Base-by-base conservation (phyloP, 2,329 filamentous ascomycete species). In the Didymella pomorum region DNA sequence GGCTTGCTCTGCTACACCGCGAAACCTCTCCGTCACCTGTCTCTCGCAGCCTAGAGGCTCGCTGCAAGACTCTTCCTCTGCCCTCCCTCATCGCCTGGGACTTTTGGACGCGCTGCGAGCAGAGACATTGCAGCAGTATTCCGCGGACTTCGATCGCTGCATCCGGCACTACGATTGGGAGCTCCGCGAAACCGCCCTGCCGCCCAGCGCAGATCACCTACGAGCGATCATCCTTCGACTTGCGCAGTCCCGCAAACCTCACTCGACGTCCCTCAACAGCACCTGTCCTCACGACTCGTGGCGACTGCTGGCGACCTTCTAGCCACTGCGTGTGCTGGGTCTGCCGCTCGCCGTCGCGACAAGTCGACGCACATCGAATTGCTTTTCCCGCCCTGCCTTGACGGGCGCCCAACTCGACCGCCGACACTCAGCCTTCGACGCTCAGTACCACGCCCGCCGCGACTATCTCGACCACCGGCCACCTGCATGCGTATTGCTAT, bases 131-230 rank as follows among this genome's bases (percentile, higher is more conserved):
- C 50, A 45, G 50, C 50, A 37, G 23, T 23, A 39, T 33, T 6
- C 41, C 29, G 49, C 56, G 28, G 37, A 4, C 20, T n/a, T n/a
- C 46, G 10, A 46, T n/a, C 50, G 41, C 56, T 58, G 56, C 56
- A 58, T 54, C 50, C 50, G 56, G 56, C 56, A 46, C n/a, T 21
- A 31, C 46, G 25, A 29, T 29, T 33, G 20, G 43, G 37, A 48
- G 16, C 21, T 14, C 55, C 39, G 45, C 50, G 43, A 31, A 29
- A 49, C 28, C 44, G 48, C 56, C 42, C 56, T 58, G 35, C 37
- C 50, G 56, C 56, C 45, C 50, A 53, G 44, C 25, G 56, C 35
- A 50, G 56, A 58, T 58, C 56, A 52, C 45, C 21, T 50, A 48
- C 56, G 23, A 53, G 44, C 49, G 50, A 53, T 58, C 56, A 44